Percentiles rank a stretch among this genome's conserved stretches.
phyloP scores from a whole-genome alignment of 2,329 filamentous ascomycete genomes.

The Penicillium aurantiogriseum region DNA sequence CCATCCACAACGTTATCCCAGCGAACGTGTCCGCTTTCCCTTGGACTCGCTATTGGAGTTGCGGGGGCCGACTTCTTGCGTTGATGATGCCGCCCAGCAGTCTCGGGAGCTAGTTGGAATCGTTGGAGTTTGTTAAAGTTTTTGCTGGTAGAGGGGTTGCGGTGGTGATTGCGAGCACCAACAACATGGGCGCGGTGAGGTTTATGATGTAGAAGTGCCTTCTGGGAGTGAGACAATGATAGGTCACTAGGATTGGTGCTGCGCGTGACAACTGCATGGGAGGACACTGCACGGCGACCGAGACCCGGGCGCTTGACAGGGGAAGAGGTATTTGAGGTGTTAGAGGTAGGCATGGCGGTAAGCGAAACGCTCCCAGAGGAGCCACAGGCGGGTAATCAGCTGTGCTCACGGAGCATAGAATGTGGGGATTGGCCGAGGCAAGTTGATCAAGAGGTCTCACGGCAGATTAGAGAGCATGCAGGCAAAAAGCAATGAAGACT shows the following conservation, averaged over 20 bases:
- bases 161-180: constrained; percentile 39
- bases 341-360: constrained; percentile 25
- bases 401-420: constrained; percentile 23
- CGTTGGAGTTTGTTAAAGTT: constrained; percentile 46
- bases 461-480: constrained; percentile 24
- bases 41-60: constrained; percentile 45
- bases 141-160: constrained; percentile 46
- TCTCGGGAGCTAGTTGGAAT: constrained; percentile 35
- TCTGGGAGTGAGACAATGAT: constrained; percentile 34
- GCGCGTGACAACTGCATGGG: constrained; percentile 41
- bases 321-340: constrained; percentile 32
- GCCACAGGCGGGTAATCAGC: constrained; percentile 22
- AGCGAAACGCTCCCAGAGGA: constrained; percentile 15
- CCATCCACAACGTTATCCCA: constrained; percentile 44
- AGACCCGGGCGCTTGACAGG: constrained; percentile 43
- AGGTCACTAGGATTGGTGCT: constrained; percentile 32
- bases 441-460: constrained; percentile 22
- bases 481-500: constrained; percentile 24
- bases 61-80: constrained; percentile 48
- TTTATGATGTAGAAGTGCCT: constrained; percentile 36
- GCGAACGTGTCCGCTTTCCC: constrained; percentile 37
- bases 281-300: constrained; percentile 42
- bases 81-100: constrained; percentile 40
- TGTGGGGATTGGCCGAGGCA: constrained; percentile 28
- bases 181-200: constrained; percentile 45